Percentiles rank a stretch among this genome's conserved stretches.
Evolutionary conservation across 2,329 filamentous ascomycete species (phyloP).

Genomic region (Paraphoma sp.): DNA sequence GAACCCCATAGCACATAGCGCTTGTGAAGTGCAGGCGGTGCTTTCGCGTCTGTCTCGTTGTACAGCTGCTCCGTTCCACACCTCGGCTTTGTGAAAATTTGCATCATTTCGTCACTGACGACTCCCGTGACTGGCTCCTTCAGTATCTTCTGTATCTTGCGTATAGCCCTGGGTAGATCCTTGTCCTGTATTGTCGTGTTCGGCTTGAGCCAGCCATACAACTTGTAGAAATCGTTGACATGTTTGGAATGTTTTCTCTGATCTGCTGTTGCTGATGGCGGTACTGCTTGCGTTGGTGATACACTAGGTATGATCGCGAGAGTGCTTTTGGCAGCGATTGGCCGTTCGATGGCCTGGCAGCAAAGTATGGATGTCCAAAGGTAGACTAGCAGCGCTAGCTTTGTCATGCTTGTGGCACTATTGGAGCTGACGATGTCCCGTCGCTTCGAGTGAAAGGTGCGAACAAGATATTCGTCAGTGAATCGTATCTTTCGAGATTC

Average conservation of each 20-base stretch:
- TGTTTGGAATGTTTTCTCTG: slow-evolving; percentile 29
- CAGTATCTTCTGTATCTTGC: slow-evolving; percentile 34
- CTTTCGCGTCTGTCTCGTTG: slow-evolving; percentile 26
- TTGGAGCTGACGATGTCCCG: slow-evolving; percentile 9
- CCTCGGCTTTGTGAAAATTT: slow-evolving; percentile 31
- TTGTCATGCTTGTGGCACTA: slow-evolving; percentile 17
- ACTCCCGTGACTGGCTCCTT: slow-evolving; percentile 32
- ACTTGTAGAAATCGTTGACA: slow-evolving; percentile 38
- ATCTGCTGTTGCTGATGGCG: slow-evolving; percentile 15
- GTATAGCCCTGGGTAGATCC: slow-evolving; percentile 32
- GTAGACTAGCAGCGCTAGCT: slow-evolving; percentile 1
- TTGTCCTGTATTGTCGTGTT: slow-evolving; percentile 27
- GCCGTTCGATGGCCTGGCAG: slow-evolving; percentile 5
- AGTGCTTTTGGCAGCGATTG: slow-evolving; percentile 9
- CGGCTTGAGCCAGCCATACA: slow-evolving; percentile 35
- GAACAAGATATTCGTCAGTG: background rate
- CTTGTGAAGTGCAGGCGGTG: slow-evolving; percentile 12
- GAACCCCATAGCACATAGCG: slow-evolving; percentile 38
- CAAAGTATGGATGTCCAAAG: slow-evolving; percentile 8
- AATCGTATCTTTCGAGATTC: slow-evolving; percentile 2
- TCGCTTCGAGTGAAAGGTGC: background rate
- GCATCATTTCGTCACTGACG: slow-evolving; percentile 33
- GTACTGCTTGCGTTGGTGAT: slow-evolving; percentile 6
- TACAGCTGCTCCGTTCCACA: slow-evolving; percentile 34
- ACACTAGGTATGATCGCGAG: slow-evolving; percentile 31